Evolutionary conservation across 2,329 filamentous ascomycete species (phyloP), one percentile per base, ranked within the genome.

Genomic region (Colletotrichum coccodes): DNA sequence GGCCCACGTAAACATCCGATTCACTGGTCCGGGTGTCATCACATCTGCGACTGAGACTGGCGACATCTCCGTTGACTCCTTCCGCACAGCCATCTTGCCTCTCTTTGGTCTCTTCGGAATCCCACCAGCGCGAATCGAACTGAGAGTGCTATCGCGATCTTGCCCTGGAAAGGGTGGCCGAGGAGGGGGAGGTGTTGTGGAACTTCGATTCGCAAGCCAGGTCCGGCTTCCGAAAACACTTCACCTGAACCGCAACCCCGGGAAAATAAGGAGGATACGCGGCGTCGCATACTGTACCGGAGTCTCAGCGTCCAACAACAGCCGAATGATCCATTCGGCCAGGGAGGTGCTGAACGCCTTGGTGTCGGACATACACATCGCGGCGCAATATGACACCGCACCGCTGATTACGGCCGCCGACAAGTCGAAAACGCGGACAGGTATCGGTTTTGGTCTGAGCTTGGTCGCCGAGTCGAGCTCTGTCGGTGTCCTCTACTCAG

Each of bases 211-310:
- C 77, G 94, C 93, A 23, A 95, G 95, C 79, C 96, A 99, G 81
- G 92, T 99, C 14, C 90, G 95, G 42, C 84, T 98, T 59, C 96
- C 96, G 12, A 97, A 97, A 84, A 99, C 96, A 42, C 84, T 99
- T 77, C 96, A 99, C 80, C 82, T 98, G 63, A 87, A 91, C 78
- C 87, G 97, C 74, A 92, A 89, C 71, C 90, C 95, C 0, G 96
- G 96, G 8, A 87, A 93, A 64, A 92, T 99, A 75, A 95, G 94
- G 86, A 90, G 91, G 73, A 92, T 99, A 72, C 88, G 95, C 64
- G 96, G 96, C 68, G 96, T 99, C 49, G 95, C 96, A 54, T 99
- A 98, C 81, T 92, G 93, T 63, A 94, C 94, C 1, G 96, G 97
- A 53, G 95, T 98, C 0, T 93, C 93, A 12, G 95, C 93, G 0